These are phyloP conservation scores for Verticillium longisporum DNA, from an alignment of 2,329 filamentous ascomycete species.

Conservation along the genomic window DNA sequence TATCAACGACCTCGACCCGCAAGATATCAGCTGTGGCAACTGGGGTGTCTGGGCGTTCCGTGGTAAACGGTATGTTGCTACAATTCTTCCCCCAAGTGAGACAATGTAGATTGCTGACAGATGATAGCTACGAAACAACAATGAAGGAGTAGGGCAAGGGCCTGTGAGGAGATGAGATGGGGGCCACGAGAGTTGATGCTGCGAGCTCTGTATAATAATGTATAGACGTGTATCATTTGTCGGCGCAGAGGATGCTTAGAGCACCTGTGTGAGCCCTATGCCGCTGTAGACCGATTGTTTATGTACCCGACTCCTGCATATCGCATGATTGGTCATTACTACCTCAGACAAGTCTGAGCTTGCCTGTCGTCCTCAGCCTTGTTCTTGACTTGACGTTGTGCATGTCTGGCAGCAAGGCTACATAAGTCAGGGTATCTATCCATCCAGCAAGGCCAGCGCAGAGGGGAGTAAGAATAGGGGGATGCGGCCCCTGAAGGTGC, in stretches of 20 bases:
- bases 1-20: conserved; percentile 88
- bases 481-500: neutral
- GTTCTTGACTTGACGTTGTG: neutral
- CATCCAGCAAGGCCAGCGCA: neutral
- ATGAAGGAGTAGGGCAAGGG: conserved; percentile 36
- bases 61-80: conserved; percentile 73
- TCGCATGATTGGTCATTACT: neutral
- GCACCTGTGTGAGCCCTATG: neutral
- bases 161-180: neutral
- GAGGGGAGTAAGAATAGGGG: neutral
- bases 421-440: no score
- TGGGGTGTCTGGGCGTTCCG: conserved; percentile 97
- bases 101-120: conserved; percentile 22
- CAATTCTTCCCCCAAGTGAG: neutral
- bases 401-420: no score
- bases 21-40: conserved; percentile 91
- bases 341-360: neutral
- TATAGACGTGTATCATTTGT: conserved; percentile 12
- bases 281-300: neutral
- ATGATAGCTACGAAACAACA: conserved; percentile 54
- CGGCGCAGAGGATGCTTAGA: neutral
- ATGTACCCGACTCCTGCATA: neutral
- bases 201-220: conserved; percentile 5
- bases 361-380: neutral
- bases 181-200: no score